These are phyloP conservation scores for Pythium pyrilobum DNA, from an alignment of 352 stramenopile species.

Conservation along the genomic window DNA sequence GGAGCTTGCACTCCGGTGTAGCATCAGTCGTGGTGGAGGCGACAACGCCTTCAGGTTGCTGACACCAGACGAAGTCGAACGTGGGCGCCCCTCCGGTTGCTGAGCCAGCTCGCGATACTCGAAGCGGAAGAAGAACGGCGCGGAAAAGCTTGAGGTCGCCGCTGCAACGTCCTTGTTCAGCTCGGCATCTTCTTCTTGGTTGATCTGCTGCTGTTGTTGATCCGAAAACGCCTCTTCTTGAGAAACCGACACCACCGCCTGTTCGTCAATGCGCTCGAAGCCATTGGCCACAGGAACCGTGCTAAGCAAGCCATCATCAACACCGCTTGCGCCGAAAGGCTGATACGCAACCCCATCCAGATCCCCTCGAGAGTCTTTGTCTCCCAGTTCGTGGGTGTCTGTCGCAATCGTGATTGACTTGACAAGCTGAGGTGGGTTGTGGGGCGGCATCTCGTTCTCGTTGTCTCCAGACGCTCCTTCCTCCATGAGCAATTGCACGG, in stretches of 20 bases:
- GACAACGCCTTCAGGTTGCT: background rate
- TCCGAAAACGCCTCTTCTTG: too few species aligned
- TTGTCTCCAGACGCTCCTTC: constrained; percentile 24
- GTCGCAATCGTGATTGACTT: constrained; percentile 16
- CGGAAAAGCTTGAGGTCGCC: constrained; percentile 75
- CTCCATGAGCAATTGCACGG: constrained; percentile 59
- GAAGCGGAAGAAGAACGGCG: constrained; percentile 83
- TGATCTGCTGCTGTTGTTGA: constrained; percentile 22
- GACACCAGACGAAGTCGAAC: constrained; percentile 12
- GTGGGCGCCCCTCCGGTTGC: background rate
- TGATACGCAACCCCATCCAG: background rate
- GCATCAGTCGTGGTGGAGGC: background rate
- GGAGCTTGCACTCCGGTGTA: constrained; percentile 43
- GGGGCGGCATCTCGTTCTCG: background rate
- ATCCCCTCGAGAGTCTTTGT: background rate
- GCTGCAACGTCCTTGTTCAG: constrained; percentile 83
- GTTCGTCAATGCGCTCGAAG: too few species aligned
- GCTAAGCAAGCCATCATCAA: too few species aligned
- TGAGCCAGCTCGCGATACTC: constrained; percentile 58
- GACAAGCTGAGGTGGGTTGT: constrained; percentile 6
- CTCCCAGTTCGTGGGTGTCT: background rate
- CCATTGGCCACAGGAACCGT: too few species aligned
- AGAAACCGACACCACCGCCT: too few species aligned
- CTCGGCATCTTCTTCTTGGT: constrained; percentile 66
- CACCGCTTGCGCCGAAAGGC: too few species aligned